phyloP scores from a whole-genome alignment of 371 early-diverging fungal genomes.

The Nematocida minor region DNA sequence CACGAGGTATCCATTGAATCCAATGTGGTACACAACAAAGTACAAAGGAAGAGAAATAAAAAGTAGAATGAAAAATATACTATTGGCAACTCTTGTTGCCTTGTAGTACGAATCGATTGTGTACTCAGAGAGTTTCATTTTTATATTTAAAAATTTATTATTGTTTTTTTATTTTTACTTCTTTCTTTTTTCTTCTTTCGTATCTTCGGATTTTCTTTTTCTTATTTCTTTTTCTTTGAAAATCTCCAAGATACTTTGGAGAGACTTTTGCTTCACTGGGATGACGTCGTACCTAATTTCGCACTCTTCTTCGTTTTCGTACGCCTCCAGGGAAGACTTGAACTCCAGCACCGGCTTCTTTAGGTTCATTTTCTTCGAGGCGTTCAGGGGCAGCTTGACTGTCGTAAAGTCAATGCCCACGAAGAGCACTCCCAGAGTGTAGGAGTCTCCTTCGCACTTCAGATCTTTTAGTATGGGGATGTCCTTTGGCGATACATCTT shows the following conservation, averaged over 20 bases:
- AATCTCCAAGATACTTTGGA: background rate
- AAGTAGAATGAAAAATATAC: conserved; percentile 24
- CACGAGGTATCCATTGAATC: conserved; percentile 15
- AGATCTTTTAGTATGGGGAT: conserved; percentile 67
- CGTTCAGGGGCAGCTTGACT: conserved; percentile 41
- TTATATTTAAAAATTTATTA: conserved; percentile 8
- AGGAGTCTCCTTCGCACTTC: conserved; percentile 5
- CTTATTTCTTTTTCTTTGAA: conserved; percentile 16
- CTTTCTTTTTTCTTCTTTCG: background rate
- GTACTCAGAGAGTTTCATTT: conserved; percentile 6
- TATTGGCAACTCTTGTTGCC: conserved; percentile 28
- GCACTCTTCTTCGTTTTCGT: conserved; percentile 36
- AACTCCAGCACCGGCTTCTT: conserved; percentile 35
- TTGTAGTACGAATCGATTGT: conserved; percentile 18
- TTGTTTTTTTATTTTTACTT: background rate
- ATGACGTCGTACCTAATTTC: conserved; percentile 30
- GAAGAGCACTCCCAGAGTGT: conserved; percentile 13
- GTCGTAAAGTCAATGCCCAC: conserved; percentile 45
- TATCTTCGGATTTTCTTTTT: background rate
- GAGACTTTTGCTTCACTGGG: conserved; percentile 34
- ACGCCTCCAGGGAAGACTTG: conserved; percentile 1
- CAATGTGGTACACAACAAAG: background rate
- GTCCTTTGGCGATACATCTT: conserved; percentile 57
- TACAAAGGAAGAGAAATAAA: conserved; percentile 7
- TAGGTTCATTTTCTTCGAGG: conserved; percentile 46